phyloP scores from a whole-genome alignment of 2,329 filamentous ascomycete species.

The Sphaerulina vaccinii region DNA sequence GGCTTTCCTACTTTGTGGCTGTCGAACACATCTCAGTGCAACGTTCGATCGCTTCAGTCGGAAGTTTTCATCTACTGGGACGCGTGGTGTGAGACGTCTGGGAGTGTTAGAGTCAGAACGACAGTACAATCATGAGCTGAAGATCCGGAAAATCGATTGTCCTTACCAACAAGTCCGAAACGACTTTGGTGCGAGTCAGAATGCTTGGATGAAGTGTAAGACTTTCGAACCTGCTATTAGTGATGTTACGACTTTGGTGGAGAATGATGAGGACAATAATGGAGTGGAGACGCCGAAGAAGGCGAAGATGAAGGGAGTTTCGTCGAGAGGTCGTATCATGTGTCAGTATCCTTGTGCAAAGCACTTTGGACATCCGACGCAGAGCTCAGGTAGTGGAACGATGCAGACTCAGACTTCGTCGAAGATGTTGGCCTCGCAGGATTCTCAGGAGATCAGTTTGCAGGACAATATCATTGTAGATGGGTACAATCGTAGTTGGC shows the following conservation, averaged over 20 bases:
- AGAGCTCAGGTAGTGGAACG: background rate
- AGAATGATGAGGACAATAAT: background rate
- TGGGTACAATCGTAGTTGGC: slow-evolving; percentile 9
- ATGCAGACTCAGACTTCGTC: background rate
- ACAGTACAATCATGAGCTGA: slow-evolving; percentile 43
- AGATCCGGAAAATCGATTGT: slow-evolving; percentile 6
- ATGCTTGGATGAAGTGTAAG: background rate
- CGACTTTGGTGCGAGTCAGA: too few relatives aligned
- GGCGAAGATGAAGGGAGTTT: background rate
- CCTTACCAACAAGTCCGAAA: slow-evolving; percentile 6
- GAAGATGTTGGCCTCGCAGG: background rate
- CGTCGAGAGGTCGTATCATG: background rate
- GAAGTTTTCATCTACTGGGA: slow-evolving; percentile 41
- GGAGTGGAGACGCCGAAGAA: background rate
- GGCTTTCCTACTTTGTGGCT: slow-evolving; percentile 35
- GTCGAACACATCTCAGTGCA: slow-evolving; percentile 40
- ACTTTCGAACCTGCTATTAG: background rate
- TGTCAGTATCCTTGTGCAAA: background rate
- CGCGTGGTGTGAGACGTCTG: slow-evolving; percentile 41
- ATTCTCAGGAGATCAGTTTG: slow-evolving; percentile 2
- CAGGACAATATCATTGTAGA: slow-evolving; percentile 12
- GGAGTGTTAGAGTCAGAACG: slow-evolving; percentile 29
- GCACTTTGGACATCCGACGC: background rate
- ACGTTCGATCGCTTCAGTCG: slow-evolving; percentile 44
- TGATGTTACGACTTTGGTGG: slow-evolving; percentile 4